These are phyloP conservation scores for Astraeus odoratus DNA, from an alignment of 768 basidiomycete genomes.

Conservation along the genomic window DNA sequence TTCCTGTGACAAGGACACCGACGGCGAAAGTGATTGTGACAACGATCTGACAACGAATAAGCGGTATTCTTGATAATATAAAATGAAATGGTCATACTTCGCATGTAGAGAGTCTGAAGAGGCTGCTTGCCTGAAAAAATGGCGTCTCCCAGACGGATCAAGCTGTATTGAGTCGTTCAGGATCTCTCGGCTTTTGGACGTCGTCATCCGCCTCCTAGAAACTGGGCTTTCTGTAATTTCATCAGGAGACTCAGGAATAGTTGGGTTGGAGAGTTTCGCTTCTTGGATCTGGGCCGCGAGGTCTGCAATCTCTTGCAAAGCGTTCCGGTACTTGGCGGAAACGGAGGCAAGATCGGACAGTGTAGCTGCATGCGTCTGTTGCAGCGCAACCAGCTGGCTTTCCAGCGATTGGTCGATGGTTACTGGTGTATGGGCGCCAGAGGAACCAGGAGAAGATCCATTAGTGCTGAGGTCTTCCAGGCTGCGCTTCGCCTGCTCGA, in stretches of 20 bases:
- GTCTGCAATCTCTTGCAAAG: slow-evolving; percentile 88
- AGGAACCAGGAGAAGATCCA: slow-evolving; percentile 24
- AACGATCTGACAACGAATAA: slow-evolving; percentile 56
- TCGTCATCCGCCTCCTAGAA: slow-evolving; percentile 47
- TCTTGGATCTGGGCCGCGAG: slow-evolving; percentile 89
- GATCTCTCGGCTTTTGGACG: slow-evolving; percentile 42
- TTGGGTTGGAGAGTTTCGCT: slow-evolving; percentile 56
- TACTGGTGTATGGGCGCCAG: slow-evolving; percentile 24
- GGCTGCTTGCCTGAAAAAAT: slow-evolving; percentile 86
- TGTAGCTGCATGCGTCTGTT: slow-evolving; percentile 75
- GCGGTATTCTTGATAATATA: slow-evolving; percentile 1
- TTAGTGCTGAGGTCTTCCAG: slow-evolving; percentile 42
- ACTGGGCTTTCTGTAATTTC: slow-evolving; percentile 41
- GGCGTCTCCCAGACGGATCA: slow-evolving; percentile 51
- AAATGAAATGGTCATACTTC: slow-evolving; percentile 43
- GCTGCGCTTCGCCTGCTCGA: slow-evolving; percentile 61
- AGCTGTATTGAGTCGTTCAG: slow-evolving; percentile 35
- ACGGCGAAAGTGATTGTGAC: slow-evolving; percentile 90
- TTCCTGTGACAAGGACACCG: slow-evolving; percentile 96
- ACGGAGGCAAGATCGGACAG: slow-evolving; percentile 74
- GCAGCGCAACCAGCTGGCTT: slow-evolving; percentile 65
- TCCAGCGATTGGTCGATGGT: slow-evolving; percentile 38
- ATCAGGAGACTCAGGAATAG: slow-evolving; percentile 33
- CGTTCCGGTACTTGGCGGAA: slow-evolving; percentile 79
- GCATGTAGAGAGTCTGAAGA: slow-evolving; percentile 84